Conservation (phyloP, 257 asterid genomes). For the Phtheirospermum japonicum region DNA sequence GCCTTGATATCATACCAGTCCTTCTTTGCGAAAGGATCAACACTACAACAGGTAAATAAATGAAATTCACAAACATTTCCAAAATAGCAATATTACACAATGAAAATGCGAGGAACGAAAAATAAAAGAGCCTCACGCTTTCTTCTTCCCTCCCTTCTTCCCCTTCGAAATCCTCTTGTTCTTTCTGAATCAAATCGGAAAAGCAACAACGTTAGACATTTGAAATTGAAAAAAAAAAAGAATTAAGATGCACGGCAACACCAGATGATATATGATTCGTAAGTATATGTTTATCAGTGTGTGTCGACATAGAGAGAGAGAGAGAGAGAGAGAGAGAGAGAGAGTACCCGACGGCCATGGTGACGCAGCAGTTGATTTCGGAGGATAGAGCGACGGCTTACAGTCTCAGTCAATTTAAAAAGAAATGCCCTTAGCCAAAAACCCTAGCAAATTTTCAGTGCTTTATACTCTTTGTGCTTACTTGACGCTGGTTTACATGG, state of each 20-base stretch:
- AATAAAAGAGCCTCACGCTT: conserved; percentile 33
- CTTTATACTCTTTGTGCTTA: conserved; percentile 10
- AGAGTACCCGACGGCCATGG: conserved; percentile 86
- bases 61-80: neutral
- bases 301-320: too few species aligned
- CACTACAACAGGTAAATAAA: conserved; percentile 22
- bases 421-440: conserved; percentile 11
- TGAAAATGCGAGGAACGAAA: neutral
- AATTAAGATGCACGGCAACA: neutral
- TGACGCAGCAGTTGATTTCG: conserved; percentile 35
- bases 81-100: neutral
- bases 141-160: conserved; percentile 71
- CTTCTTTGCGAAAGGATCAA: conserved; percentile 58
- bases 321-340: too few species aligned
- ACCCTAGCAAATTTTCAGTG: conserved; percentile 26
- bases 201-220: conserved; percentile 17
- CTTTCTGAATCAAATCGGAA: conserved; percentile 36
- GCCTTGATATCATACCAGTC: conserved; percentile 68
- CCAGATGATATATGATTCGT: neutral
- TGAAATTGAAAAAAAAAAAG: neutral
- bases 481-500: neutral
- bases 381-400: conserved; percentile 26
- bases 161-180: conserved; percentile 69
- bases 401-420: neutral
- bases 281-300: neutral